Evolutionary conservation across 495 filamentous ascomycete genomes (phyloP).

Genomic region (Annulohypoxylon moriforme): DNA sequence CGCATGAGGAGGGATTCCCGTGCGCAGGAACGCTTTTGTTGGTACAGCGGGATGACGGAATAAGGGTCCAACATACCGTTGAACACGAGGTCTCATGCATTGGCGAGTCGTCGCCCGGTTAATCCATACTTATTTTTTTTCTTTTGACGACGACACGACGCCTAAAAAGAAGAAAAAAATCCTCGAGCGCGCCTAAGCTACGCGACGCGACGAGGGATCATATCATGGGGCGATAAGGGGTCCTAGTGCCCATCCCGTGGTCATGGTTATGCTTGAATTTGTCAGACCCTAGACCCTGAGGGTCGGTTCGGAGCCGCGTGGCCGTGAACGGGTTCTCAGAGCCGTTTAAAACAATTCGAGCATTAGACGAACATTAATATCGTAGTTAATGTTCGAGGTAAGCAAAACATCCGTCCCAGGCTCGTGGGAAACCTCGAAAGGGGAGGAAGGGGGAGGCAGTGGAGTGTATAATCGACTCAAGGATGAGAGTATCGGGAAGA

Average conservation of each 20-base stretch:
- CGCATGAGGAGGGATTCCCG: conserved; percentile 35
- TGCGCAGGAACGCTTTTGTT: conserved; percentile 24
- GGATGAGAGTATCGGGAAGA: neutral
- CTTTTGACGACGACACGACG: conserved; percentile 1
- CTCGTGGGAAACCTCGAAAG: neutral
- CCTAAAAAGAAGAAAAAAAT: neutral
- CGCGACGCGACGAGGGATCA: conserved; percentile 3
- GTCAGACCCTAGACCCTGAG: neutral
- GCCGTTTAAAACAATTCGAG: neutral
- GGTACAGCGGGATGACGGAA: conserved; percentile 32
- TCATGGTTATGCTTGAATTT: conserved; percentile 3
- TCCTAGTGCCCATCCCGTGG: neutral
- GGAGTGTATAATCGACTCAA: neutral
- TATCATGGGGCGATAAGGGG: neutral
- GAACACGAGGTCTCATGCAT: conserved; percentile 44
- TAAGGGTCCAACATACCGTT: conserved; percentile 31
- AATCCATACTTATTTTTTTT: conserved; percentile 10
- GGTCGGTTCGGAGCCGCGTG: conserved; percentile 1
- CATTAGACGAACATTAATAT: neutral
- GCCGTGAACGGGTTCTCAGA: neutral
- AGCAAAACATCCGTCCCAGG: neutral
- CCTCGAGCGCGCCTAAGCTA: neutral
- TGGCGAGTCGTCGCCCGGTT: conserved; percentile 33
- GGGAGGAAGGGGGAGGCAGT: neutral
- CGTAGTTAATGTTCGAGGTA: neutral